These are phyloP conservation scores for Tanacetum coccineum DNA, from an alignment of 129 eudicot genomes.

Conservation along the genomic window DNA sequence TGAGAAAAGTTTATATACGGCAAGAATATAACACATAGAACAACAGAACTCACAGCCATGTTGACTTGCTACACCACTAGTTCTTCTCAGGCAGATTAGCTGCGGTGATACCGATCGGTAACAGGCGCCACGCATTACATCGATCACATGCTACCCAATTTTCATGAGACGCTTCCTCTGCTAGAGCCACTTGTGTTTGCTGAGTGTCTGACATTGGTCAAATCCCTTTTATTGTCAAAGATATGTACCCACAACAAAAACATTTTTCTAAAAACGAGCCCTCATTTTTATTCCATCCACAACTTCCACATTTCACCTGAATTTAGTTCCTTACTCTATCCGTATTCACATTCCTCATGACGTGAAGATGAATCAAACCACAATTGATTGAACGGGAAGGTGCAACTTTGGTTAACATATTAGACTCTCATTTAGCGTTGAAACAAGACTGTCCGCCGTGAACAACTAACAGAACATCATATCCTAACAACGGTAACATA, in stretches of 20 bases:
- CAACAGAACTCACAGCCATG: slow-evolving; percentile 75
- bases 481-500: slow-evolving; percentile 34
- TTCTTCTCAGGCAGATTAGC: slow-evolving; percentile 52
- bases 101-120: slow-evolving; percentile 52
- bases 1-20: not conserved
- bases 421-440: slow-evolving; percentile 70
- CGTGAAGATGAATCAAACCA: slow-evolving; percentile 32
- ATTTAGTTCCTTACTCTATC: slow-evolving; percentile 37
- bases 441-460: slow-evolving; percentile 49
- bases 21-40: not conserved
- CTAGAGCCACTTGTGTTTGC: slow-evolving; percentile 29
- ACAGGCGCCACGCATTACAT: slow-evolving; percentile 73
- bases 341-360: slow-evolving; percentile 28
- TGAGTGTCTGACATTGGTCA: slow-evolving; percentile 26
- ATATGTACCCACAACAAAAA: slow-evolving; percentile 19
- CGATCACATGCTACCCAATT: slow-evolving; percentile 75
- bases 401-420: slow-evolving; percentile 26
- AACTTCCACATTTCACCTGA: slow-evolving; percentile 19
- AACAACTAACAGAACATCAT: slow-evolving; percentile 57
- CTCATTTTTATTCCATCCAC: slow-evolving; percentile 20
- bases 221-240: slow-evolving; percentile 23
- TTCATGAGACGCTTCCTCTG: slow-evolving; percentile 30
- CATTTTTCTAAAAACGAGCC: slow-evolving; percentile 23
- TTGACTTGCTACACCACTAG: slow-evolving; percentile 75
- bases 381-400: not conserved